Percentiles rank a stretch among this genome's conserved stretches.
phyloP scores from a whole-genome alignment of 176 grass and related monocot genomes.

The Eleusine indica region DNA sequence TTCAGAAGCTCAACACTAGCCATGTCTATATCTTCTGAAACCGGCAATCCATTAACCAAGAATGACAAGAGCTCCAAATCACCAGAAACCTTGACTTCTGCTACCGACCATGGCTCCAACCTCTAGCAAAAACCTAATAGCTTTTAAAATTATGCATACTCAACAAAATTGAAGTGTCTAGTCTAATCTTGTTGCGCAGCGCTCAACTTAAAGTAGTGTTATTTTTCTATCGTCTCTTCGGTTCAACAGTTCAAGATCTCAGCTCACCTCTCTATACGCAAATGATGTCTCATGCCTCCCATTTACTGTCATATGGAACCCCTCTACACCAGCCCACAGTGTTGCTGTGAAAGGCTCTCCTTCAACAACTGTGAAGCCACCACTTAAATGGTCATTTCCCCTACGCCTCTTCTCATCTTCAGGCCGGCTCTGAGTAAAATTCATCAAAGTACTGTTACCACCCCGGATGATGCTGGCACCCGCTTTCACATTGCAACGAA shows the following conservation, averaged over 20 bases:
- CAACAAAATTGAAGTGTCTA: conserved; percentile 17
- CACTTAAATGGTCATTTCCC: conserved; percentile 48
- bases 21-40: conserved; percentile 70
- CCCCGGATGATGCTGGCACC: conserved; percentile 29
- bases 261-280: conserved; percentile 75
- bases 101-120: conserved; percentile 83
- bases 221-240: too few species aligned
- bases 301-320: conserved; percentile 91
- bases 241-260: too few species aligned
- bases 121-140: conserved; percentile 56
- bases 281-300: conserved; percentile 85
- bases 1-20: conserved; percentile 56
- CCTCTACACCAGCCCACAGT: conserved; percentile 73
- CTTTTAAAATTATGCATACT: conserved; percentile 47
- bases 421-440: conserved; percentile 47
- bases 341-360: conserved; percentile 79
- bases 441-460: conserved; percentile 43
- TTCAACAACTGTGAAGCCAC: conserved; percentile 61
- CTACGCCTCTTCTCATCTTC: conserved; percentile 44
- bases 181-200: neutral
- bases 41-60: conserved; percentile 73
- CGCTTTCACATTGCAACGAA: conserved; percentile 78
- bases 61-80: conserved; percentile 76
- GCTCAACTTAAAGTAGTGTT: too few species aligned
- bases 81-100: conserved; percentile 66